Conservation (phyloP, 306 rosid species). For the Quercus wislizeni region DNA sequence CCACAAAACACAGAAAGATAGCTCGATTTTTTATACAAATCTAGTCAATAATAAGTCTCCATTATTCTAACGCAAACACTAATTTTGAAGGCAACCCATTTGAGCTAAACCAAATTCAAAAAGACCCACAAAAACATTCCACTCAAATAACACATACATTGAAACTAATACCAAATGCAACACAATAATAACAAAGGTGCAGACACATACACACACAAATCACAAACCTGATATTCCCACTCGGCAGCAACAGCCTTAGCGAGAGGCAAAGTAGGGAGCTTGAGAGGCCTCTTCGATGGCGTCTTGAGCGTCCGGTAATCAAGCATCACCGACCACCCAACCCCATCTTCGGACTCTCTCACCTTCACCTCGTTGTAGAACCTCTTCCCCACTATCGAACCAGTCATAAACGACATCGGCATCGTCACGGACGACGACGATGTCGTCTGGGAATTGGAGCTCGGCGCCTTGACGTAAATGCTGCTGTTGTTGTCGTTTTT, state of each 20-base stretch:
- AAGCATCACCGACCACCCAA: constrained; percentile 87
- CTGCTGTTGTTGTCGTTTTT: constrained; percentile 12
- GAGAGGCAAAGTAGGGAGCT: constrained; percentile 68
- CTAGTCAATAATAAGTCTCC: background rate
- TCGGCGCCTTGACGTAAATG: constrained; percentile 45
- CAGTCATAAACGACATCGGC: constrained; percentile 93
- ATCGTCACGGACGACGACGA: constrained; percentile 68
- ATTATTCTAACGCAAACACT: too few relatives aligned
- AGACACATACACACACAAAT: background rate
- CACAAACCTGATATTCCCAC: constrained; percentile 87
- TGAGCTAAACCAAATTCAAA: too few relatives aligned
- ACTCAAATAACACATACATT: background rate
- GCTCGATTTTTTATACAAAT: background rate
- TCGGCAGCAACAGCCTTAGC: constrained; percentile 90
- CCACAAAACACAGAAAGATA: background rate
- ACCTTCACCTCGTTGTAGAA: constrained; percentile 68
- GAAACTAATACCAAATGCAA: background rate
- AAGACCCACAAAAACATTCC: too few relatives aligned
- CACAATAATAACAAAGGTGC: background rate
- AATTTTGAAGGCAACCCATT: too few relatives aligned
- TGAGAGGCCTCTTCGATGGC: constrained; percentile 81
- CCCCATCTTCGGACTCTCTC: constrained; percentile 72
- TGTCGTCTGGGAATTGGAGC: constrained; percentile 31
- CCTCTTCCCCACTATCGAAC: constrained; percentile 83
- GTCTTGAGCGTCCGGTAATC: constrained; percentile 90